Evolutionary conservation across 495 filamentous ascomycete species (phyloP), one percentile per base, ranked within the genome.

Genomic region (Elaphomyces granulatus): DNA sequence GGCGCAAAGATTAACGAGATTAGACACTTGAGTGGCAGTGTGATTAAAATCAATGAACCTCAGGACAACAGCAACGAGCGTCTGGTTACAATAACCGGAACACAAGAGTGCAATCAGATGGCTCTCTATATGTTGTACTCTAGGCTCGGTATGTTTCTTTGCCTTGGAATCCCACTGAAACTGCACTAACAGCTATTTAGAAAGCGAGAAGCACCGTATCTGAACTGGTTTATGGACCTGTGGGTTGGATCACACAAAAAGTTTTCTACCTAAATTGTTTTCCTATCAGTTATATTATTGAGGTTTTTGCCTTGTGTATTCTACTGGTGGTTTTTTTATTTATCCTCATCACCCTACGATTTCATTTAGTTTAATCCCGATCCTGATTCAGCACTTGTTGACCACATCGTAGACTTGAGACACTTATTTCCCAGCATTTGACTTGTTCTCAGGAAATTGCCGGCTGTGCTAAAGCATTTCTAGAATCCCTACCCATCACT

Each of bases 1-100:
- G 90, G 90, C 45, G 83, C 86, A 17, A 98, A 98, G 75, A 98
- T 98, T 70, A 98, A 98, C 55, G 90, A 98, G 65, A 98, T 98
- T 45, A 78, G 90, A 41, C 85, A 92, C 49, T 72, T 98, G 48
- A 92, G 83, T 51, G 92, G 92, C 45, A 96, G 90, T 61, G 88
- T 96, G 9, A 98, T 98, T 56, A 98, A 98, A 74, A 98, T 98
- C 68, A 98, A 98, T 58, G 90, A 98, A 55, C 90, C 90, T 0
- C 88, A 94, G 52, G 92, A 96, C 57, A 96, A 92, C 63, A 95
- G 86, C 70, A 98, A 96, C 53, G 90, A 98, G 64, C 75, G 90
- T 40, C 68, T 98, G 38, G 90, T 98, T 19, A 98, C 90, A 6
- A 94, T 98, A 49, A 95, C 92, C 3, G 90, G 90, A 37, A 96